Conservation (phyloP, 2,329 filamentous ascomycete genomes). For the Exophiala calicioides region DNA sequence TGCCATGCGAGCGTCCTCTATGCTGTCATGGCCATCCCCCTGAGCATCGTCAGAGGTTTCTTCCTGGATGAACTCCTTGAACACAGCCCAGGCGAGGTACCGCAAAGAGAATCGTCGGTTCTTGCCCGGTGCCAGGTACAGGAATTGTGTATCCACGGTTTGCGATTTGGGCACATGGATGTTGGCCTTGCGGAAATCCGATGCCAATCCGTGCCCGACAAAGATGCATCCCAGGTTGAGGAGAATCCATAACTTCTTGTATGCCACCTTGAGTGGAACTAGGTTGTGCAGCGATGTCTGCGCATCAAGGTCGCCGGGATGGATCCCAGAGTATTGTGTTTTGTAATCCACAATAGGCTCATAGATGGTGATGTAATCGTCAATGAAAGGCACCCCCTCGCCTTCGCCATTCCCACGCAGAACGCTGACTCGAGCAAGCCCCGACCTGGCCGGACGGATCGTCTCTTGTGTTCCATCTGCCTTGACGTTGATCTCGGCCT, state of each 20-base stretch:
- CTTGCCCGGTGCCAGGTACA: slow-evolving; percentile 80
- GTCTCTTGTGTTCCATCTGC: slow-evolving; percentile 90
- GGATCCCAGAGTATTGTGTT: slow-evolving; percentile 91
- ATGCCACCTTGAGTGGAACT: slow-evolving; percentile 83
- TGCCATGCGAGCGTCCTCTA: slow-evolving; percentile 91
- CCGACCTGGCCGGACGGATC: slow-evolving; percentile 85
- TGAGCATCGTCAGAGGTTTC: slow-evolving; percentile 54
- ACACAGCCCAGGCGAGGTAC: slow-evolving; percentile 85
- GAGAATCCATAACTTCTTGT: slow-evolving; percentile 97
- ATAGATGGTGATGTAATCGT: slow-evolving; percentile 91
- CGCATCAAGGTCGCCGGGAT: slow-evolving; percentile 78
- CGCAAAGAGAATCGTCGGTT: slow-evolving; percentile 86
- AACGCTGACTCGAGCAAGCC: slow-evolving; percentile 89
- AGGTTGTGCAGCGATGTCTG: slow-evolving; percentile 77
- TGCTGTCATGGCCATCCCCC: slow-evolving; percentile 73
- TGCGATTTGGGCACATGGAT: slow-evolving; percentile 90
- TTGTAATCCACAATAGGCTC: slow-evolving; percentile 90
- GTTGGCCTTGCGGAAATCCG: slow-evolving; percentile 97
- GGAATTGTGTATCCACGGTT: slow-evolving; percentile 89
- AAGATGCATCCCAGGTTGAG: slow-evolving; percentile 93
- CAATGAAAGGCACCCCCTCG: slow-evolving; percentile 86
- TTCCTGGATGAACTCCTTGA: slow-evolving; percentile 91
- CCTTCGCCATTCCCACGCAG: slow-evolving; percentile 74
- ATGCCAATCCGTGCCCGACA: slow-evolving; percentile 87
- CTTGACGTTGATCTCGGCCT: slow-evolving; percentile 94